Conservation (phyloP, 257 asterid species). For the Paraleonurus japonicus region DNA sequence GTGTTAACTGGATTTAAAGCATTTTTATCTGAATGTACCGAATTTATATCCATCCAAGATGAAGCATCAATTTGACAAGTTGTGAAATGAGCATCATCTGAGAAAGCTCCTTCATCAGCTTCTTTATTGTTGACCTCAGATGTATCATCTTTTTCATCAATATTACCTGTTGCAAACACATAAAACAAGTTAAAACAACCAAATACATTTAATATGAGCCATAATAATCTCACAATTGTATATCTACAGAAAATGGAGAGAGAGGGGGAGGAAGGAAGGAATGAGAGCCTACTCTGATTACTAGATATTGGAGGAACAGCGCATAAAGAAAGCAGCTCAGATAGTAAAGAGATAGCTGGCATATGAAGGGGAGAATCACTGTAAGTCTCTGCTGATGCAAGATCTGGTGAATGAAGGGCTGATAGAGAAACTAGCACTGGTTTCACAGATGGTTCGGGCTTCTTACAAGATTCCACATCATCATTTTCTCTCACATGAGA, state of each 20-base stretch:
- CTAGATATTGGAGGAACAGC: conserved; percentile 35
- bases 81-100: conserved; percentile 27
- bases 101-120: conserved; percentile 26
- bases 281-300: conserved; percentile 40
- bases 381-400: neutral
- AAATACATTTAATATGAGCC: neutral
- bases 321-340: conserved; percentile 52
- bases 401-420: conserved; percentile 30
- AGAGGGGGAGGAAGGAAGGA: conserved; percentile 13
- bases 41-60: conserved; percentile 15
- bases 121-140: conserved; percentile 18
- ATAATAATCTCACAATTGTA: neutral
- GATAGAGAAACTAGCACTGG: conserved; percentile 38
- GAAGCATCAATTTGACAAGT: conserved; percentile 16
- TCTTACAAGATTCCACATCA: conserved; percentile 34
- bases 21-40: conserved; percentile 18
- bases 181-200: conserved; percentile 18
- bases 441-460: conserved; percentile 24
- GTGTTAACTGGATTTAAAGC: conserved; percentile 23
- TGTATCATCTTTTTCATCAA: conserved; percentile 25
- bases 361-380: conserved; percentile 33
- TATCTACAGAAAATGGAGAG: neutral
- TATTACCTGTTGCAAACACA: conserved; percentile 34
- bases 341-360: conserved; percentile 42
- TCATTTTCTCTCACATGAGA: conserved; percentile 36